phyloP scores from a whole-genome alignment of 345 rosid species.

The Cochlearia excelsa region DNA sequence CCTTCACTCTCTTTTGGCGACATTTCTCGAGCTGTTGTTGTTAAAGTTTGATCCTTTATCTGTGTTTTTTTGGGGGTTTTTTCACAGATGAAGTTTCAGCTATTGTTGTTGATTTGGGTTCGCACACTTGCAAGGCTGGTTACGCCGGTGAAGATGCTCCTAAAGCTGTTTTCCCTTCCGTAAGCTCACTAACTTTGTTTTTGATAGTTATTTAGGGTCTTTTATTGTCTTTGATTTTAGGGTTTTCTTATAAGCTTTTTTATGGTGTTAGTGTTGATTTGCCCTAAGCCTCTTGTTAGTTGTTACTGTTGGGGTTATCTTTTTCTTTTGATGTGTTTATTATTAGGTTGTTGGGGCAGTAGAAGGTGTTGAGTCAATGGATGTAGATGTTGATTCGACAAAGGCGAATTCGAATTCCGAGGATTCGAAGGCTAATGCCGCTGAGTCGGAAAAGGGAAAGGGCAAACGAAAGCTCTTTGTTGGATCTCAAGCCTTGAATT shows the following conservation, averaged over 20 bases:
- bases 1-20: background rate
- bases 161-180: conserved; percentile 97
- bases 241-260: conserved; percentile 20
- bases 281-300: background rate
- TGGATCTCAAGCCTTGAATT: conserved; percentile 85
- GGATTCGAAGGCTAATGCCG: no score
- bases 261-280: conserved; percentile 9
- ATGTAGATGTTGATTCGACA: conserved; percentile 55
- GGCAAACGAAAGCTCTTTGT: conserved; percentile 77
- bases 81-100: conserved; percentile 95
- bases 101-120: conserved; percentile 90
- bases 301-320: conserved; percentile 18
- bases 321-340: conserved; percentile 12
- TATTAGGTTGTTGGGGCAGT: conserved; percentile 83
- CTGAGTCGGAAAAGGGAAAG: conserved; percentile 53
- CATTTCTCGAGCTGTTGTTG: background rate
- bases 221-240: conserved; percentile 4
- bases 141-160: conserved; percentile 99
- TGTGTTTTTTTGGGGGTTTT: conserved; percentile 23
- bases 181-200: conserved; percentile 33
- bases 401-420: no score
- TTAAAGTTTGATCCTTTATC: conserved; percentile 1
- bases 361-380: conserved; percentile 82
- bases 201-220: background rate
- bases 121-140: conserved; percentile 99